Percentiles rank a stretch among this genome's conserved stretches.
Conservation (phyloP, 2,329 filamentous ascomycete genomes). For the Exophiala oligosperma region DNA sequence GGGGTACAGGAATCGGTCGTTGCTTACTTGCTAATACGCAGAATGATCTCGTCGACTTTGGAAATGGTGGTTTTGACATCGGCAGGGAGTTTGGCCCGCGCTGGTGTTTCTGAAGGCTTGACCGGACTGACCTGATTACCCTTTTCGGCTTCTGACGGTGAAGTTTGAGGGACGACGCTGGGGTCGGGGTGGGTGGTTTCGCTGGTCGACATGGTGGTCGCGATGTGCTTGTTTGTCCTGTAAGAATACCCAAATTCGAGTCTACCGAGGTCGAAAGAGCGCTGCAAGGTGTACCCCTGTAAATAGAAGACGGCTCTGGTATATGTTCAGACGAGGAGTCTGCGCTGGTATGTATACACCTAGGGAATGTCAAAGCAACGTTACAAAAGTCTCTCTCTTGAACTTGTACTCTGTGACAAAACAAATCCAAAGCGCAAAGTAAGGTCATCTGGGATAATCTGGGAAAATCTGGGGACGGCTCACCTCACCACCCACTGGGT, state of each 20-base stretch:
- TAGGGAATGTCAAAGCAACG: too few species aligned
- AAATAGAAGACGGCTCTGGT: too few species aligned
- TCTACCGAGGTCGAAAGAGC: background rate
- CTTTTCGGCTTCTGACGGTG: constrained; percentile 9
- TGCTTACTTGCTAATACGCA: constrained; percentile 25
- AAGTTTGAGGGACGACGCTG: constrained; percentile 18
- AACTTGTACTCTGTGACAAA: too few species aligned
- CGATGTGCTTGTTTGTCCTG: background rate
- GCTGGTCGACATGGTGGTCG: constrained; percentile 18
- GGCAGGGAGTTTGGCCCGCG: constrained; percentile 19
- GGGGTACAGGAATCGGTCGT: too few species aligned
- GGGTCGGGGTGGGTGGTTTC: constrained; percentile 22
- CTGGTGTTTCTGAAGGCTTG: constrained; percentile 14
- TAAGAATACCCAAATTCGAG: background rate
- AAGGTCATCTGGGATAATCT: too few species aligned
- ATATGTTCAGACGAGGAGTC: too few species aligned
- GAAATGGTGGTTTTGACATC: constrained; percentile 20
- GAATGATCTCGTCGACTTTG: constrained; percentile 20
- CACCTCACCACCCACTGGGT: too few species aligned
- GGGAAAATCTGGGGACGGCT: too few species aligned
- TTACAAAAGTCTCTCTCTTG: too few species aligned
- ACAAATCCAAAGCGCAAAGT: too few species aligned
- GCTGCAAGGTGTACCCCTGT: too few species aligned
- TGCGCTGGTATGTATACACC: too few species aligned
- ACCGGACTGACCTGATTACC: constrained; percentile 11